Evolutionary conservation across 495 filamentous ascomycete genomes (phyloP), one percentile per base, ranked within the genome.

Genomic region (Daldinia bambusicola): DNA sequence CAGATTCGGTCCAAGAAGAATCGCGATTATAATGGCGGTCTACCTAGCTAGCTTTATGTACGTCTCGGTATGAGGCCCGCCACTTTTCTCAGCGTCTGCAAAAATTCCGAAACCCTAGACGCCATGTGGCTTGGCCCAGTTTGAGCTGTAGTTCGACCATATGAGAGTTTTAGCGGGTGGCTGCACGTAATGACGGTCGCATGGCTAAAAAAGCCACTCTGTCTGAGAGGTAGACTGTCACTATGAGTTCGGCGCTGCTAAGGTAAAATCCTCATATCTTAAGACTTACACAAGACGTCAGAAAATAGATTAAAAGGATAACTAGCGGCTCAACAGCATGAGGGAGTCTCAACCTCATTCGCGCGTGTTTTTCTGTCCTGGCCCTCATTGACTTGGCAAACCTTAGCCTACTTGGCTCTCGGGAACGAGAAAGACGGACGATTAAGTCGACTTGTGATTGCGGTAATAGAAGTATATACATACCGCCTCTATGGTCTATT

Each of bases 371-470:
- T 12, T 8, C 20, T 48, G 43, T 48, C 43, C 20, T 22, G 14
- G 10, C 10, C 9, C 9, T 4, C 8, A 53, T 53, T 53, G 26
- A 64, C 59, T 69, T 69, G 60, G 66, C 66, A 32, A 60, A 20
- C 26, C 38, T 61, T 55, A 18, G 57, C 55, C 37, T 57, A 8
- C 14, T 55, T 37, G 18, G 41, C 52, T 36, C 40, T 36, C 31
- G 6, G 14, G 30, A 14, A 32, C 1, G 16, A 1, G 2, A 5
- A 32, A 53, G 50, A 31, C 30, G 30, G 4, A 13, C 10, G 50
- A n/a, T 22, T 52, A 26, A 14, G 26, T 22, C 6, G n/a, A 31
- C 22, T 52, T 32, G 3, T 6, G 7, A 14, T 32, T 1, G 13
- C 31, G 4, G 12, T n/a, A 31, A 32, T 30, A 1, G 9, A 30